Percentiles rank a stretch among this genome's conserved stretches.
These are phyloP conservation scores for Colletotrichum coccodes DNA, from an alignment of 2,329 filamentous ascomycete genomes.

Conservation along the genomic window DNA sequence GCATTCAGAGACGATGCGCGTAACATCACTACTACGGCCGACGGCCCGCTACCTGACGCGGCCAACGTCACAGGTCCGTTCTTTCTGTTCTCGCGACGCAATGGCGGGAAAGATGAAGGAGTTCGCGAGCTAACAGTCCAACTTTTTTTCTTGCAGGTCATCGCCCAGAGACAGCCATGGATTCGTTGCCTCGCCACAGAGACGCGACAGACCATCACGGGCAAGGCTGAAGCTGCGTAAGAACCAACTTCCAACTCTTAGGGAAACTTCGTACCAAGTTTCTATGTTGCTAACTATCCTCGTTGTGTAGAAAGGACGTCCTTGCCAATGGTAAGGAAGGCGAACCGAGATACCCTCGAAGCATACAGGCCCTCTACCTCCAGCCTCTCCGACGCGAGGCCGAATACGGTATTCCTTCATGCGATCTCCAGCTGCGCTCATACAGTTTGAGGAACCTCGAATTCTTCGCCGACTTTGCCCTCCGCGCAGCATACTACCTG, in stretches of 20 bases:
- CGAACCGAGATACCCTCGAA: slow-evolving; percentile 72
- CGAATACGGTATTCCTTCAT: slow-evolving; percentile 82
- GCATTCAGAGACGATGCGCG: slow-evolving; percentile 17
- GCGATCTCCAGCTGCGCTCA: slow-evolving; percentile 92
- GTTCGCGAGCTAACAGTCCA: background rate
- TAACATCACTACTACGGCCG: slow-evolving; percentile 16
- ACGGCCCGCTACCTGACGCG: slow-evolving; percentile 1
- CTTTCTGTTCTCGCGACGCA: too few relatives aligned
- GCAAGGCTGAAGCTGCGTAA: background rate
- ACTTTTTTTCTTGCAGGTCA: background rate
- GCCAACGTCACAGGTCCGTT: slow-evolving; percentile 4
- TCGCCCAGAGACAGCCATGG: slow-evolving; percentile 7
- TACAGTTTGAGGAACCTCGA: slow-evolving; percentile 91
- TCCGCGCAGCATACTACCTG: slow-evolving; percentile 94
- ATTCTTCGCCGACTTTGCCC: slow-evolving; percentile 93
- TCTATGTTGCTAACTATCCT: background rate
- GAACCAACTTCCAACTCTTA: background rate
- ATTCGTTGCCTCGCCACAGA: slow-evolving; percentile 9
- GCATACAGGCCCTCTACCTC: slow-evolving; percentile 87
- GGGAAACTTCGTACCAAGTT: background rate
- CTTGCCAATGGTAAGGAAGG: background rate
- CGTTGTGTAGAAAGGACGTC: background rate
- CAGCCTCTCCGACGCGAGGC: slow-evolving; percentile 82
- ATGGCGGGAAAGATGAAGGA: background rate
- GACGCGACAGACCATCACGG: background rate